Base-by-base conservation (phyloP, 2,329 filamentous ascomycete species). In the Aspergillus tubingensis region DNA sequence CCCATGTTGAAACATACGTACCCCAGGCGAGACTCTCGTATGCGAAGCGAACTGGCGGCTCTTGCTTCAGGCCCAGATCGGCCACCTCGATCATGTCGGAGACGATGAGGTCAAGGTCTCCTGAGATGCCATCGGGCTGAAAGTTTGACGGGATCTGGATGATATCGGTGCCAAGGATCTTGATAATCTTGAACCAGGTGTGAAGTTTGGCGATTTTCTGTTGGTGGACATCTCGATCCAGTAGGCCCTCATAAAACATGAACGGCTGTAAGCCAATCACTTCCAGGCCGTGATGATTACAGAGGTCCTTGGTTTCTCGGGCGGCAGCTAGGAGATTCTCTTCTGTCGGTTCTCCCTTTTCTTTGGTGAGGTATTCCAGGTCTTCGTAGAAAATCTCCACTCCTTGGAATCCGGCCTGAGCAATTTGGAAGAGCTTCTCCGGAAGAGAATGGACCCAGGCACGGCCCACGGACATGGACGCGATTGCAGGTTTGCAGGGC, bases 361-460 rank as follows among this genome's bases (percentile, higher is more conserved):
- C 1, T 80, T 74, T 32, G 73, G 67, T 65, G 88, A 85, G 13
- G 89, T 87, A 85, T 60, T 85, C 79, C 3, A 94, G 82, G 72
- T 94, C 91, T 71, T 94, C 90, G 74, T 89, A 87, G 79, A 92
- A 92, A 19, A 92, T 81, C 72, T 94, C 91, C 65, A 94, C 85
- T 54, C 88, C 89, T 60, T 83, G 74, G 71, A 91, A 86, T 19
- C 87, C 87, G 67, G 89, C 82, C 57, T 81, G 79, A 5, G 83
- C 79, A 6, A 90, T 89, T 77, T 87, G 84, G 68, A 86, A 79
- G 50, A 93, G 82, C 71, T 92, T 93, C 68, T 85, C 78, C 2
- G 81, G 72, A 41, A 93, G 80, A 17, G 80, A 77, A 74, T 94
- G 90, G 63, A 87, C 85, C 71, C 88, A 88, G 69, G 85, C 86